A percentile compares a stretch with the other conserved stretches of the same genome.
Conservation (phyloP, 2,329 filamentous ascomycete species). For the Alternaria sp. region DNA sequence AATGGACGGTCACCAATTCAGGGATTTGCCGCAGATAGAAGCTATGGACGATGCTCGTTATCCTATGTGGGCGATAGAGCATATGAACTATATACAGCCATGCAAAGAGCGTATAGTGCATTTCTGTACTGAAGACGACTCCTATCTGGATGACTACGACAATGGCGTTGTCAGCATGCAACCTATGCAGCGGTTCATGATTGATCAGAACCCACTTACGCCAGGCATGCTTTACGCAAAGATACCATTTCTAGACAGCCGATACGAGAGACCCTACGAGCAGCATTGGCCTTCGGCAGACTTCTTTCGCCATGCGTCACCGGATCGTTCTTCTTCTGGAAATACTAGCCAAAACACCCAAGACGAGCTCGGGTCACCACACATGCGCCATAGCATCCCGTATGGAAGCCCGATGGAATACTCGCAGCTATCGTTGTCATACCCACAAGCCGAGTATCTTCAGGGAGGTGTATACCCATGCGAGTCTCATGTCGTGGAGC, state of each 20-base stretch:
- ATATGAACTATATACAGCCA: conserved; percentile 19
- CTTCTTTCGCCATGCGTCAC: conserved; percentile 40
- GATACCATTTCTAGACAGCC: conserved; percentile 27
- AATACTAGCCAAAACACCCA: conserved; percentile 43
- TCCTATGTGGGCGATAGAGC: conserved; percentile 19
- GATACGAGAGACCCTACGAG: conserved; percentile 27
- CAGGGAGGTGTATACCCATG: conserved; percentile 22
- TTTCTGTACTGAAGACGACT: conserved; percentile 25
- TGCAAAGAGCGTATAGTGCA: conserved; percentile 26
- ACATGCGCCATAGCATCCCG: conserved; percentile 22
- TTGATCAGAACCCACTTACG: conserved; percentile 39
- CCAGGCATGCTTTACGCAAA: conserved; percentile 42
- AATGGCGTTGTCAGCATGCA: conserved; percentile 37
- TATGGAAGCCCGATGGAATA: conserved; percentile 35
- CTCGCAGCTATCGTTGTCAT: conserved; percentile 29
- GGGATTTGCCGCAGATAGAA: conserved; percentile 44
- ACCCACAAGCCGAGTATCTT: conserved; percentile 27
- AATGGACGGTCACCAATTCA: conserved; percentile 37
- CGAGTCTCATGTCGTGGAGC: conserved; percentile 19
- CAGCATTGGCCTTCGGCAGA: conserved; percentile 35
- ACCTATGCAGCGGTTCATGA: conserved; percentile 48
- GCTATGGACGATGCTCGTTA: conserved; percentile 33
- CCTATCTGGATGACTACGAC: conserved; percentile 28
- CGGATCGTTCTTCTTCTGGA: conserved; percentile 46
- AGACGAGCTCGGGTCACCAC: conserved; percentile 43